Evolutionary conservation across 768 basidiomycete species (phyloP).

Genomic region (Coprinellus micaceus): DNA sequence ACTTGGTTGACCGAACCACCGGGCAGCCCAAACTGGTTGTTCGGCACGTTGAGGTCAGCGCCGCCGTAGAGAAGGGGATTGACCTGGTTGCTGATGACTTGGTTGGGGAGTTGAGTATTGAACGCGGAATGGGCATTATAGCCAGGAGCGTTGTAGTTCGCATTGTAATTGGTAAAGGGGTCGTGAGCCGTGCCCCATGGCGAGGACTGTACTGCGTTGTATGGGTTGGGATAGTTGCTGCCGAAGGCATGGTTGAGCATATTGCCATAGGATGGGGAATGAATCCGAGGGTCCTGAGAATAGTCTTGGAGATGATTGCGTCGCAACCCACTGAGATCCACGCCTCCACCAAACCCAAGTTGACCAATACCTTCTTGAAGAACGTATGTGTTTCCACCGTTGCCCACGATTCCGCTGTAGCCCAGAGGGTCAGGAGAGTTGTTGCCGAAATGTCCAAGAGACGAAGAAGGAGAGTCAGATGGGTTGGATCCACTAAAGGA

Average conservation of each 20-base stretch:
- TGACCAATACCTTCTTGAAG: conserved; percentile 21
- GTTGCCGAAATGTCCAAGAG: conserved; percentile 62
- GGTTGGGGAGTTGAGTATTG: neutral
- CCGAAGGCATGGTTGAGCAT: conserved; percentile 17
- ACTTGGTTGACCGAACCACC: neutral
- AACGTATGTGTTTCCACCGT: conserved; percentile 35
- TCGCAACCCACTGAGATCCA: conserved; percentile 3
- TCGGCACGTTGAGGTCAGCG: neutral
- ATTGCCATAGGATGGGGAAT: conserved; percentile 21
- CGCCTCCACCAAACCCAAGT: conserved; percentile 6
- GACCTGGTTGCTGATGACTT: neutral
- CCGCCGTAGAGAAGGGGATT: conserved; percentile 4
- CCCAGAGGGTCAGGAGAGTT: conserved; percentile 66
- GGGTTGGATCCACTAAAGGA: conserved; percentile 54
- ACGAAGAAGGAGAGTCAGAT: conserved; percentile 72
- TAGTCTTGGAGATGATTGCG: conserved; percentile 15
- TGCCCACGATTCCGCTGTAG: conserved; percentile 46
- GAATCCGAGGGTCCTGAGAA: conserved; percentile 10
- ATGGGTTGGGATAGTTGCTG: conserved; percentile 8
- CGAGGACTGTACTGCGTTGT: conserved; percentile 13
- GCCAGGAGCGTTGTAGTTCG: neutral
- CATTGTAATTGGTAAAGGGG: conserved; percentile 1
- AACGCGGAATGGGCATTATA: neutral
- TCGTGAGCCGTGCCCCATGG: conserved; percentile 11
- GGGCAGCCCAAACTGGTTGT: neutral